Percentiles rank a stretch among this genome's conserved stretches.
Evolutionary conservation across 129 eudicot genomes (phyloP).

Genomic region (Logfia minima): DNA sequence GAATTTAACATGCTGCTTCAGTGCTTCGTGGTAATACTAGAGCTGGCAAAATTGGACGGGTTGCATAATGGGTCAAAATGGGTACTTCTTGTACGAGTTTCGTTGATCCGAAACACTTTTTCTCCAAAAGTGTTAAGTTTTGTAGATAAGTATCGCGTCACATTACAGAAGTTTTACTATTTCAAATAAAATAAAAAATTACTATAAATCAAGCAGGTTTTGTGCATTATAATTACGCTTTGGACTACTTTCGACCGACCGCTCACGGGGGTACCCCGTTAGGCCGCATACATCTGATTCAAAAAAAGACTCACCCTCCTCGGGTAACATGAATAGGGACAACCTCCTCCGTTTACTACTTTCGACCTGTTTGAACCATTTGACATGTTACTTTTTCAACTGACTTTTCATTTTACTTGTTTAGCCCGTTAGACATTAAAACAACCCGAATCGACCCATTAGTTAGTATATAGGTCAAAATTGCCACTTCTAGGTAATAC

Average conservation of each 20-base stretch:
- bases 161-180: too few species aligned
- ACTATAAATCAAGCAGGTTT: not conserved
- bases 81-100: not conserved
- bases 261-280: too few species aligned
- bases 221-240: not conserved
- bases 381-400: not conserved
- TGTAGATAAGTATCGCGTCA: not conserved
- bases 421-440: not conserved
- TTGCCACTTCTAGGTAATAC: not conserved
- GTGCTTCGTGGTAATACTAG: not conserved
- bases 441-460: not conserved
- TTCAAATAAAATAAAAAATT: too few species aligned
- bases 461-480: not conserved
- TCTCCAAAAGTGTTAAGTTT: too few species aligned
- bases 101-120: not conserved
- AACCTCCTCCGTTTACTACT: not conserved
- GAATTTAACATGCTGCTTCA: constrained; percentile 5
- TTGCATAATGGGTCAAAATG: not conserved
- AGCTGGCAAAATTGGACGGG: not conserved
- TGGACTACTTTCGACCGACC: not conserved
- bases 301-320: too few species aligned
- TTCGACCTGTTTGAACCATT: not conserved
- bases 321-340: too few species aligned
- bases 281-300: too few species aligned
- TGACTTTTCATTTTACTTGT: not conserved